These are phyloP conservation scores for Thinopyrum elongatum DNA, from an alignment of 176 grass and related monocot species.

Conservation along the genomic window DNA sequence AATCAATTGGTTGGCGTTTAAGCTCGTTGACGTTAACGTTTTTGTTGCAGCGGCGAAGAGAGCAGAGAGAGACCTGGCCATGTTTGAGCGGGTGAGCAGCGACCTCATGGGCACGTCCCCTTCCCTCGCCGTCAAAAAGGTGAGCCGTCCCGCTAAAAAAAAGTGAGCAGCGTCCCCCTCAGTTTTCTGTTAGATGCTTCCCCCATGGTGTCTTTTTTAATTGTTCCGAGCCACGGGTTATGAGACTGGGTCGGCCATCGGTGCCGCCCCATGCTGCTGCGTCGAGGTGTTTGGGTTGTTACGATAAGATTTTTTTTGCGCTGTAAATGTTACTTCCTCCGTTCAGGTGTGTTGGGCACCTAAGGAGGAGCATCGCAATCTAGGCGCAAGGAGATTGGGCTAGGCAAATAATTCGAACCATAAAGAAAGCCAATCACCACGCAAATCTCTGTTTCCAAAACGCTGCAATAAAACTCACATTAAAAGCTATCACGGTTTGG, in stretches of 20 bases:
- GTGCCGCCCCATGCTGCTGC: slow-evolving; percentile 17
- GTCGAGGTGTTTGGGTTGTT: slow-evolving; percentile 25
- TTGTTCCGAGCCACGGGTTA: background rate
- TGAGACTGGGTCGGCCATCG: slow-evolving; percentile 40
- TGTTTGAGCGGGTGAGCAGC: slow-evolving; percentile 61
- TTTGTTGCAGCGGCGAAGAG: slow-evolving; percentile 56
- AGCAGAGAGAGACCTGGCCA: slow-evolving; percentile 59
- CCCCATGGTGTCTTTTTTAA: background rate
- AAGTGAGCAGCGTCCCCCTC: background rate
- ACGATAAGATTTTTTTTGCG: background rate
- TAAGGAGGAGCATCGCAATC: no score
- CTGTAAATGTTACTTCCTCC: background rate
- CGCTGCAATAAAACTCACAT: no score
- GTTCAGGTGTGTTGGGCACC: background rate
- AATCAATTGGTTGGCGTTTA: background rate
- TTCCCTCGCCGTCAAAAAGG: slow-evolving; percentile 52
- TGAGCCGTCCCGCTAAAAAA: slow-evolving; percentile 22
- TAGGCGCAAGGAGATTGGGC: no score
- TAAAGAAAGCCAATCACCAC: no score
- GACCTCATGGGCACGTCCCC: slow-evolving; percentile 59
- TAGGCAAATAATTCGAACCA: no score
- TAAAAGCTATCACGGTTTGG: no score
- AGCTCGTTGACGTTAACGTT: background rate
- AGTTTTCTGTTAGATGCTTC: background rate
- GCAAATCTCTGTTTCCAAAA: no score